Evolutionary conservation across 1,284 basidiomycete species (phyloP).

Genomic region (Leccinum glutinopallens): DNA sequence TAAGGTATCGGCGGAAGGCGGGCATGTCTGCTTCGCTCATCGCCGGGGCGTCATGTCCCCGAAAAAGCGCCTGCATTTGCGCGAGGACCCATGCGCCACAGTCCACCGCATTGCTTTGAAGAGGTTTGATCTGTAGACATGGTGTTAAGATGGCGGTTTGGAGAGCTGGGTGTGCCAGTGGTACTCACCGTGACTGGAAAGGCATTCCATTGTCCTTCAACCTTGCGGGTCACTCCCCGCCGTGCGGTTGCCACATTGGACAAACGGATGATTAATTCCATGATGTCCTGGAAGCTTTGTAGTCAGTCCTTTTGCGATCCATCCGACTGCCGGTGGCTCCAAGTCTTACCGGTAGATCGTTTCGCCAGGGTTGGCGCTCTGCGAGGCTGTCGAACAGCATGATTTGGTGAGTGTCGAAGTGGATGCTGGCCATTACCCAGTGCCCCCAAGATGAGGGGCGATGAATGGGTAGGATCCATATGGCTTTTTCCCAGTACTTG

Average conservation of each 20-base stretch:
- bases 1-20: neutral
- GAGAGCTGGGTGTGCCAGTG: neutral
- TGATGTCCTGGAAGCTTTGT: neutral
- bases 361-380: slow-evolving; percentile 11
- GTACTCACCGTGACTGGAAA: neutral
- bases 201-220: neutral
- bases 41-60: neutral
- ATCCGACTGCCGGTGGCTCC: neutral
- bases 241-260: neutral
- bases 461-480: slow-evolving; percentile 23
- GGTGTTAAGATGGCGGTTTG: neutral
- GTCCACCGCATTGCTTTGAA: neutral
- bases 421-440: slow-evolving; percentile 15
- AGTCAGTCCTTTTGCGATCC: neutral
- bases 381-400: slow-evolving; percentile 20
- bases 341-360: neutral
- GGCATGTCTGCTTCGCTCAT: neutral
- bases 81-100: neutral
- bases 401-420: neutral
- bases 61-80: neutral
- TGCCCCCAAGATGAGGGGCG: slow-evolving; percentile 9
- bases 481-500: slow-evolving; percentile 14
- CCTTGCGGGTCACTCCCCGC: neutral
- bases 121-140: neutral
- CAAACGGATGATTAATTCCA: neutral